These are phyloP conservation scores for Halophytophthora polymorphica DNA, from an alignment of 352 stramenopile species.

Conservation along the genomic window DNA sequence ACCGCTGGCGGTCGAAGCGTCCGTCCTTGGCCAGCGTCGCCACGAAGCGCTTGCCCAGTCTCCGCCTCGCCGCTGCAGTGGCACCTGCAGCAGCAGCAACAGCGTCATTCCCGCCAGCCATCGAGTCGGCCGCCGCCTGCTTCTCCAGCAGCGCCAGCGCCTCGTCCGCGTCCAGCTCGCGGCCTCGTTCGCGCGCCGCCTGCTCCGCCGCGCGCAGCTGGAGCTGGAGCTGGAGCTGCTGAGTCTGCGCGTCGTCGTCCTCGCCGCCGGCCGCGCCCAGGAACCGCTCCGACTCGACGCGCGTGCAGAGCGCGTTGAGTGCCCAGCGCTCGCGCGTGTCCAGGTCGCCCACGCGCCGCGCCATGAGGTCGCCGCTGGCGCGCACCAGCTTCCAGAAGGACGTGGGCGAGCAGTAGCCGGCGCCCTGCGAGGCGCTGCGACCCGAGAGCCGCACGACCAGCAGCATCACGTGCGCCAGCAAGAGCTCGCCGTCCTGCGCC, in stretches of 20 bases:
- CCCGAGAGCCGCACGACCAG: conserved; percentile 58
- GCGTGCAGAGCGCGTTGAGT: conserved; percentile 46
- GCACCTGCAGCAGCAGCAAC: too few species aligned
- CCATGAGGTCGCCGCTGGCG: conserved; percentile 42
- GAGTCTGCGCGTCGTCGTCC: conserved; percentile 32
- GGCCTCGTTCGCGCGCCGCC: conserved; percentile 11
- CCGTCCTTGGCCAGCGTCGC: conserved; percentile 66
- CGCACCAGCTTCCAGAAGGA: conserved; percentile 62
- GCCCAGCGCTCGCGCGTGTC: conserved; percentile 61
- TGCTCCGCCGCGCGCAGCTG: conserved; percentile 1
- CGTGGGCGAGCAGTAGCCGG: conserved; percentile 39
- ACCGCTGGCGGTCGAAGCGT: conserved; percentile 54
- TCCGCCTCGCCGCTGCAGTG: conserved; percentile 12
- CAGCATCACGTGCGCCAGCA: conserved; percentile 60
- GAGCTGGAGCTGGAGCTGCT: conserved; percentile 13
- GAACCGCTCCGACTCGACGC: conserved; percentile 56
- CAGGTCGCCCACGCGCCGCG: conserved; percentile 56
- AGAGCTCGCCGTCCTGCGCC: conserved; percentile 48
- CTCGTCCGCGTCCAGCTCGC: conserved; percentile 57
- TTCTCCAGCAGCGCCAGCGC: conserved; percentile 61
- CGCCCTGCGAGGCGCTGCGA: conserved; percentile 12
- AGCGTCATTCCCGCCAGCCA: conserved; percentile 7
- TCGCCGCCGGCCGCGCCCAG: conserved; percentile 27
- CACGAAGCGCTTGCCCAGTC: conserved; percentile 51
- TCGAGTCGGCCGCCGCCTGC: conserved; percentile 28